A percentile compares a stretch with the other conserved stretches of the same genome.
Conservation (phyloP, 805 yeast species). For the Candida maltosa region DNA sequence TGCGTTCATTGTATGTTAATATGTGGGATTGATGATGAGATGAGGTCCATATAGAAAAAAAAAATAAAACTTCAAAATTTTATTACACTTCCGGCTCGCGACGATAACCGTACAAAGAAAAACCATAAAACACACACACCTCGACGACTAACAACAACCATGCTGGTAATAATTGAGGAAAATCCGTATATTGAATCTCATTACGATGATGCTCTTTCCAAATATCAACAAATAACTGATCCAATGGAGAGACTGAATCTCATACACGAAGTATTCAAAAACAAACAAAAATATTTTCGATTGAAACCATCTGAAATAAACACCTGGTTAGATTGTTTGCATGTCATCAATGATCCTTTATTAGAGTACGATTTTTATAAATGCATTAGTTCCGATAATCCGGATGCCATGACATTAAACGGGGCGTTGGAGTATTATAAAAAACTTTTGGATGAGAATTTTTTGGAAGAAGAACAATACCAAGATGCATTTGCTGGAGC, state of each 20-base stretch:
- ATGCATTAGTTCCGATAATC: slow-evolving; percentile 14
- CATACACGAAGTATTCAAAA: slow-evolving; percentile 9
- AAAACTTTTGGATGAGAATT: slow-evolving; percentile 3
- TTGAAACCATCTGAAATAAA: slow-evolving; percentile 9
- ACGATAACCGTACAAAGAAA: background rate
- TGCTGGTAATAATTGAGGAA: background rate
- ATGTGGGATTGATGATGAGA: too few species aligned
- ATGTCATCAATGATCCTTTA: slow-evolving; percentile 9
- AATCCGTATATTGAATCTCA: slow-evolving; percentile 12
- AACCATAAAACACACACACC: too few species aligned
- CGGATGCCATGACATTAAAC: slow-evolving; percentile 19
- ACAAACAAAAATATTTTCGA: slow-evolving; percentile 10
- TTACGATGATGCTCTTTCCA: slow-evolving; percentile 10
- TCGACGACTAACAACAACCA: too few species aligned
- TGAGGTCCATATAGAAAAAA: background rate
- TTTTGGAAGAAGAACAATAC: slow-evolving; percentile 7
- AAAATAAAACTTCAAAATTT: background rate
- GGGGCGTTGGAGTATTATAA: slow-evolving; percentile 15
- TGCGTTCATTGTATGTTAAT: slow-evolving; percentile 58
- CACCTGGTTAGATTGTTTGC: slow-evolving; percentile 18
- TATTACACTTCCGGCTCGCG: background rate
- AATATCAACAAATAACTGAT: background rate
- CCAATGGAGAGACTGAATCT: slow-evolving; percentile 1
- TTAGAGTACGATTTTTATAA: slow-evolving; percentile 13
- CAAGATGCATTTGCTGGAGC: slow-evolving; percentile 14